phyloP scores from a whole-genome alignment of 2,329 filamentous ascomycete species.

The Botryotinia narcissicola region DNA sequence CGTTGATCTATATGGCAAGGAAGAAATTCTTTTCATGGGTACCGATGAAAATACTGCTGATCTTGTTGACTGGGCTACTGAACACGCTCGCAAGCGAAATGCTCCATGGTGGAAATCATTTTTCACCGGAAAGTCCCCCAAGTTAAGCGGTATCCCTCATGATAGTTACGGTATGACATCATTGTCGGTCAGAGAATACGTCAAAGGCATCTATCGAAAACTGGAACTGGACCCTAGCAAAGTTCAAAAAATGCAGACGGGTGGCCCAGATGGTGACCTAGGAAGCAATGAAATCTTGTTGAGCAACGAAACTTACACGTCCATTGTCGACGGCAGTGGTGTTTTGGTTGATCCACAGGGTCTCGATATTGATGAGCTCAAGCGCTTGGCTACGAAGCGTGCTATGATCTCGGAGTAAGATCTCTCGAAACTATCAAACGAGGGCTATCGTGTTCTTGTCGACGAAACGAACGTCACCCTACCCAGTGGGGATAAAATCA shows the following conservation, averaged over 20 bases:
- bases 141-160: conserved; percentile 93
- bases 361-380: conserved; percentile 77
- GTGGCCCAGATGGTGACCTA: conserved; percentile 92
- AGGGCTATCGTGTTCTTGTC: conserved; percentile 88
- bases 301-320: conserved; percentile 91
- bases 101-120: conserved; percentile 99
- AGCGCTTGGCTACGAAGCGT: conserved; percentile 79
- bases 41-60: conserved; percentile 98
- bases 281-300: conserved; percentile 97
- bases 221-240: conserved; percentile 80
- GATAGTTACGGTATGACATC: conserved; percentile 98
- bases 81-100: conserved; percentile 81
- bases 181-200: conserved; percentile 90
- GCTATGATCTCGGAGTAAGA: conserved; percentile 91
- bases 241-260: conserved; percentile 94
- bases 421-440: conserved; percentile 74
- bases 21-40: conserved; percentile 98
- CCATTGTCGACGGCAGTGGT: conserved; percentile 94
- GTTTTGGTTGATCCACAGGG: conserved; percentile 92
- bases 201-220: conserved; percentile 96
- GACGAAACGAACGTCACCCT: conserved; percentile 89
- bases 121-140: conserved; percentile 98
- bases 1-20: conserved; percentile 89
- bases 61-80: conserved; percentile 97
- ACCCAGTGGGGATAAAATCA: conserved; percentile 79